A percentile compares a stretch with the other conserved stretches of the same genome.
Conservation (phyloP, 495 filamentous ascomycete species). For the Copromyces sp. region DNA sequence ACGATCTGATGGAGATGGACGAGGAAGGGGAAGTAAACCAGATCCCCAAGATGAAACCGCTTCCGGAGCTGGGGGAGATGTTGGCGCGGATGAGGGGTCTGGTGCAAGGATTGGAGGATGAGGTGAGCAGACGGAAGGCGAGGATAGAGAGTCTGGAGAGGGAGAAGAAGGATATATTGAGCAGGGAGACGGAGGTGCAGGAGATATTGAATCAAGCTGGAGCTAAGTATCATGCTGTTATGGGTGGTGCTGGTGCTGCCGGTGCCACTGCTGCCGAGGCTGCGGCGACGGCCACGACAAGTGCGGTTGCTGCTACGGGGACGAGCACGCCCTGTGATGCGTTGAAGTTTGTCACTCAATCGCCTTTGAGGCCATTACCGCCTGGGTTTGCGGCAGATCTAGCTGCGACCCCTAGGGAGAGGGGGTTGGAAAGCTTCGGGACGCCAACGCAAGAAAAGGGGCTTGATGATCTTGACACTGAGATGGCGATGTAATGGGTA, state of each 20-base stretch:
- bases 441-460: constrained; percentile 42
- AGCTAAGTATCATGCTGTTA: constrained; percentile 51
- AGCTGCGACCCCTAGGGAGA: constrained; percentile 22
- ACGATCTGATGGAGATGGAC: constrained; percentile 16
- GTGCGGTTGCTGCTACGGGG: constrained; percentile 10
- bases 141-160: constrained; percentile 24
- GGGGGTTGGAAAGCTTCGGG: constrained; percentile 54
- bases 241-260: constrained; percentile 21
- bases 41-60: constrained; percentile 43
- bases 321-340: constrained; percentile 7
- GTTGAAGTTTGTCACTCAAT: constrained; percentile 17
- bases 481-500: constrained; percentile 1
- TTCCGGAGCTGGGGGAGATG: constrained; percentile 45
- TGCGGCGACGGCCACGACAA: constrained; percentile 19
- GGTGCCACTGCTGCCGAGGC: constrained; percentile 8
- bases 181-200: constrained; percentile 73
- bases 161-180: constrained; percentile 49
- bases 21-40: constrained; percentile 9
- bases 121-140: constrained; percentile 17
- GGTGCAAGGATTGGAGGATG: constrained; percentile 25
- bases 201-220: constrained; percentile 70
- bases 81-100: constrained; percentile 34
- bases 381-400: constrained; percentile 21
- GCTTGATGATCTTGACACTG: constrained; percentile 16
- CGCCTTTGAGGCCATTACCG: constrained; percentile 19